Base-by-base conservation (phyloP, 2,329 filamentous ascomycete species). In the Dothideomycetes sp. region DNA sequence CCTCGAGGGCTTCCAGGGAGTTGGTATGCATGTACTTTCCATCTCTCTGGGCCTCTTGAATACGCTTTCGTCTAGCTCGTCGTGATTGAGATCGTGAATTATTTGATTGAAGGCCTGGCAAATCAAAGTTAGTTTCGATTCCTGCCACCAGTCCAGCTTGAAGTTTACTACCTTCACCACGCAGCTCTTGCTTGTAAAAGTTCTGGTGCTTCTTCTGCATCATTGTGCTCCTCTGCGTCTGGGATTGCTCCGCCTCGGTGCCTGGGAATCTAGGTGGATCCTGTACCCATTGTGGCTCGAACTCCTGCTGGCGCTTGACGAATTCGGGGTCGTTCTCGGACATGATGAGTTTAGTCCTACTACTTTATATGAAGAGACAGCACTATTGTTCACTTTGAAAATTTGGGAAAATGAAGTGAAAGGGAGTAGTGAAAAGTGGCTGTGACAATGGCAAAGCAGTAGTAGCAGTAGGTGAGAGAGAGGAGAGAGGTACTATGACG, bases 1-100 rank as follows among this genome's bases (percentile, higher is more conserved):
- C 67, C 46, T 70, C 67, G 40, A 70, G 58, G 4, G 64, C 67
- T 44, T 69, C 65, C 2, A 70, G 56, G 5, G 61, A 62, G 7
- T 58, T 57, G 7, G 67, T 70, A 54, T 66, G 63, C 67, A 70
- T 69, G 61, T 68, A 65, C 52, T 69, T 69, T 49, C 66, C 66
- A 17, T 68, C 63, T 31, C 62, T 54, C 31, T 62, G 54, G 41
- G 52, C 62, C 48, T 68, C 55, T 46, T 64, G 53, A 41, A 70
- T 62, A 24, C 67, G 64, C 42, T 63, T 55, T 33, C 67, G 63
- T 16, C 67, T 65, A 45, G 61, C 65, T 27, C 65, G 59, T 17
- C 67, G 63, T 9, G 67, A 70, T 3, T 58, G 53, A 4, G 64
- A 68, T 22, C 67, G 62, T 14, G 66, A 69, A 31, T 62, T 61